Base-by-base conservation (phyloP, 495 filamentous ascomycete genomes). In the Podospora australis region DNA sequence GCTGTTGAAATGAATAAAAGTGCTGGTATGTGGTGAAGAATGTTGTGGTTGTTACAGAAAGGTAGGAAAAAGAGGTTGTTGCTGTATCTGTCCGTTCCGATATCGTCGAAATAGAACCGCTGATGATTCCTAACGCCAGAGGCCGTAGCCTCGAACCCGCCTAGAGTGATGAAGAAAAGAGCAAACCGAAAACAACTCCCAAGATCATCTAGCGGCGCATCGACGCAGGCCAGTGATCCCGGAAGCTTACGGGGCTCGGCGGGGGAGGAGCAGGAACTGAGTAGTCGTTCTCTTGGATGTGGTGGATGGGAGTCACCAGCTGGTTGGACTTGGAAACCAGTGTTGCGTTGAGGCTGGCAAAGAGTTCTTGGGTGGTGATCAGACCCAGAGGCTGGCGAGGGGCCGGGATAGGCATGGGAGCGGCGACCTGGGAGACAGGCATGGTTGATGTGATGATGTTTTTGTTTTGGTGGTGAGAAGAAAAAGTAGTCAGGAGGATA, bases 201-300 rank as follows among this genome's bases (percentile, higher is more conserved):
- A 35, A 36, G 26, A 26, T 22, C 40, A 40, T 54, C 56, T 39
- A 64, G 38, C 56, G 59, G 30, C 61, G 61, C 23, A 60, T 47
- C 24, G 54, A 44, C 21, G 55, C 44, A 35, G 62, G 65, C 72
- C 72, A 74, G 52, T 71, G 66, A 50, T 72, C 67, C 24, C 66
- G 63, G 54, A 70, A 74, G 59, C 68, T 66, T 47, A 75, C 68
- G 21, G 72, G 72, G 50, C 68, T 71, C 6, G 72, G 72, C 22
- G 72, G 72, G 16, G 72, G 72, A 1, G 72, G 70, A 10, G 71
- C 71, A 32, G 72, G 72, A 17, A 74, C 72, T 25, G 68, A 62
- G 64, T 71, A 75, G 58, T 74, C 72, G 36, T 65, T 55, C 59
- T 75, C 70, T 50, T 65, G 67, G 56, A 74, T 73, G 45, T 62